Evolutionary conservation across 805 yeast genomes (phyloP).

Genomic region (Yamadazyma phyllophila): DNA sequence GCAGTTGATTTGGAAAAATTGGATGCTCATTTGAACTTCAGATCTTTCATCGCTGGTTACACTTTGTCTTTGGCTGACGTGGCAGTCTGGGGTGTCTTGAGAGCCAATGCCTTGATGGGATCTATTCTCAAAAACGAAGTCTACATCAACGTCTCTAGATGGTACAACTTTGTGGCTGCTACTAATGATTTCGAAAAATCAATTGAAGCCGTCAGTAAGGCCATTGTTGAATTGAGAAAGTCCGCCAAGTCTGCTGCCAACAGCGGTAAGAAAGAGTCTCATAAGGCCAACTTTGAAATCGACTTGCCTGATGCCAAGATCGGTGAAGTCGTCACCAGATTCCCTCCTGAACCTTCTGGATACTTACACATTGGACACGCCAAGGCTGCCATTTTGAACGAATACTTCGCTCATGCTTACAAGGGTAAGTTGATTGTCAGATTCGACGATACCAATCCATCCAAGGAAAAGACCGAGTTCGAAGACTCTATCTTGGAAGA

Average conservation of each 20-base stretch:
- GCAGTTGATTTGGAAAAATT: conserved; percentile 74
- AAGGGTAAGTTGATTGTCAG: conserved; percentile 95
- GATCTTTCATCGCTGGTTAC: conserved; percentile 74
- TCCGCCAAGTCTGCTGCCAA: conserved; percentile 42
- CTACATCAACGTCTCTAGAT: conserved; percentile 84
- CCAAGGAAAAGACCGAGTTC: conserved; percentile 93
- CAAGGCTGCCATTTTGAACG: conserved; percentile 94
- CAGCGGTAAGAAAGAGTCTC: conserved; percentile 76
- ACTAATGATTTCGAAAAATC: conserved; percentile 64
- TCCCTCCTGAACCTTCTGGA: conserved; percentile 99
- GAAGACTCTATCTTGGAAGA: conserved; percentile 94
- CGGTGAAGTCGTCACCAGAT: conserved; percentile 96
- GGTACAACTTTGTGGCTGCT: conserved; percentile 79
- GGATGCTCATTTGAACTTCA: conserved; percentile 80
- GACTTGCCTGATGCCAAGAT: conserved; percentile 86
- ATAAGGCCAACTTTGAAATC: conserved; percentile 94
- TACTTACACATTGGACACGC: conserved; percentile 99
- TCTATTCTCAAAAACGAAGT: conserved; percentile 83
- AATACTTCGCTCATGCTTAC: conserved; percentile 93
- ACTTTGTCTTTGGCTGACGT: conserved; percentile 74
- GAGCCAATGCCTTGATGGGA: conserved; percentile 92
- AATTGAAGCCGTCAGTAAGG: conserved; percentile 63
- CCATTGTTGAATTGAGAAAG: conserved; percentile 73
- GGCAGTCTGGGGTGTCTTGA: conserved; percentile 88
- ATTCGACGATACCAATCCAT: conserved; percentile 97